phyloP scores from a whole-genome alignment of 2,329 filamentous ascomycete genomes.

The Cercospora brassicicola region DNA sequence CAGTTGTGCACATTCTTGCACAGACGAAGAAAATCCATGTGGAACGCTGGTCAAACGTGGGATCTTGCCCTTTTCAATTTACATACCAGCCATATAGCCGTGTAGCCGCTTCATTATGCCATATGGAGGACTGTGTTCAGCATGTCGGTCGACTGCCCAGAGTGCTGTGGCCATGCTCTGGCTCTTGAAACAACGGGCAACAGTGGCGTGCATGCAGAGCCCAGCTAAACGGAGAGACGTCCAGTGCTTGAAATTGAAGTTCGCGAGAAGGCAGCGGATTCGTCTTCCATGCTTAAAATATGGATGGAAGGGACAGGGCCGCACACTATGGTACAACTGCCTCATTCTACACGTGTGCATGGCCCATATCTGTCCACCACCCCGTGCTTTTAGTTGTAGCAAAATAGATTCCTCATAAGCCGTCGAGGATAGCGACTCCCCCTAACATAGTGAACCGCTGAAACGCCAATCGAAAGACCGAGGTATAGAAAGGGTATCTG shows the following conservation, averaged over 20 bases:
- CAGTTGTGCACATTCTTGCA: not conserved
- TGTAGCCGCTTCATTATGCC: not conserved
- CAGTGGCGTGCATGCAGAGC: not conserved
- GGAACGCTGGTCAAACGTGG: not conserved
- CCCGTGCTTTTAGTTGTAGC: conserved; percentile 15
- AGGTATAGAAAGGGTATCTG: conserved; percentile 16
- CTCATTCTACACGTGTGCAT: conserved; percentile 18
- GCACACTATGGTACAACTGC: conserved; percentile 16
- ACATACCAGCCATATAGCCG: not conserved
- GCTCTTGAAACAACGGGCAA: not conserved
- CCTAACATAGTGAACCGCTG: conserved; percentile 22
- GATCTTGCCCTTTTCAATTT: not conserved
- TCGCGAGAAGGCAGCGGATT: not conserved
- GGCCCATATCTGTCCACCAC: conserved; percentile 5
- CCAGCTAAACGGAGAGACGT: not conserved
- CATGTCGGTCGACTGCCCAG: not conserved
- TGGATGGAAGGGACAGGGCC: not conserved
- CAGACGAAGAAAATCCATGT: not conserved
- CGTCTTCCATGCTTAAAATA: not conserved
- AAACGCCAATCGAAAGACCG: conserved; percentile 29
- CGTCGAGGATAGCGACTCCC: conserved; percentile 6
- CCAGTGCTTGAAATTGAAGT: not conserved
- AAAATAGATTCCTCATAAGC: conserved; percentile 10
- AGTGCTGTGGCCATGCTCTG: not conserved
- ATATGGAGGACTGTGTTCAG: not conserved